Conservation (phyloP, 257 asterid genomes). For the Leonotis leonurus region DNA sequence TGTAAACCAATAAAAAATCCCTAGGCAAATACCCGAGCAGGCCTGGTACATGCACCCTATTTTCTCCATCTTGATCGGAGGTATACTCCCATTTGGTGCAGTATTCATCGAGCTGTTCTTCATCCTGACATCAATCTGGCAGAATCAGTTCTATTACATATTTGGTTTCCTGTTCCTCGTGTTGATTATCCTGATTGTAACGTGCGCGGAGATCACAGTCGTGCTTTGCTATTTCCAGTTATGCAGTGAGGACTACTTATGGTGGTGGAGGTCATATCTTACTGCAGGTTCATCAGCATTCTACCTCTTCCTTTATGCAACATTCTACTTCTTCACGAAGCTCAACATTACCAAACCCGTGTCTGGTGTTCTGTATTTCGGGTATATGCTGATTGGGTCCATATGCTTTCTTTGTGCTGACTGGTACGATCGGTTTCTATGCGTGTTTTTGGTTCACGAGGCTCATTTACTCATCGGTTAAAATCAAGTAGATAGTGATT, state of each 20-base stretch:
- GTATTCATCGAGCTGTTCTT: conserved; percentile 76
- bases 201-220: conserved; percentile 73
- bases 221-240: conserved; percentile 88
- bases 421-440: conserved; percentile 54
- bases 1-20: conserved; percentile 14
- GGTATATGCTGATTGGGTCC: conserved; percentile 72
- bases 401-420: conserved; percentile 58
- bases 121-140: conserved; percentile 78
- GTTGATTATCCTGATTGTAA: conserved; percentile 59
- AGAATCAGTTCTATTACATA: conserved; percentile 77
- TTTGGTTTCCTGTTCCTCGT: conserved; percentile 78
- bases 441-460: conserved; percentile 25
- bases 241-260: conserved; percentile 74
- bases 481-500: conserved; percentile 32
- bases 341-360: conserved; percentile 72
- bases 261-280: conserved; percentile 93
- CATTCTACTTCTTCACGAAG: conserved; percentile 72
- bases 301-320: conserved; percentile 76
- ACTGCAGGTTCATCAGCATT: conserved; percentile 80
- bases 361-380: conserved; percentile 62
- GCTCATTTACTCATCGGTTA: conserved; percentile 65
- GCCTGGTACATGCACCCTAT: conserved; percentile 86
- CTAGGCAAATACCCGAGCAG: conserved; percentile 80
- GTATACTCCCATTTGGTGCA: conserved; percentile 80
- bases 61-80: conserved; percentile 72